Percentiles rank a stretch among this genome's conserved stretches.
Evolutionary conservation across 108 stramenopile genomes (phyloP).

Genomic region (Cylindrotheca closterium): DNA sequence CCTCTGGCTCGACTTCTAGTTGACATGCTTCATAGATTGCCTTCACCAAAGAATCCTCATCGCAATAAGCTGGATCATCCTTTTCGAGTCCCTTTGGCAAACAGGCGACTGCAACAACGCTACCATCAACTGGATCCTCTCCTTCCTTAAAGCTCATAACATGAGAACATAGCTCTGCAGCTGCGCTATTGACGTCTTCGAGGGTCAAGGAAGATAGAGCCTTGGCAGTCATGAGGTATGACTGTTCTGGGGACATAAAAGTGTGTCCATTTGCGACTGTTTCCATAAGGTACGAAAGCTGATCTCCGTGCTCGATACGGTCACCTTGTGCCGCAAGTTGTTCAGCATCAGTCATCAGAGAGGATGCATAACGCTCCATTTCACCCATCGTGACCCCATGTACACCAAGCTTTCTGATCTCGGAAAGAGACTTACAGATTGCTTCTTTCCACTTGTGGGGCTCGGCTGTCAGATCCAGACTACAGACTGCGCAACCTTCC

Average conservation of each 20-base stretch:
- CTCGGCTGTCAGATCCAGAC: constrained; percentile 95
- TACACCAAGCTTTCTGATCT: constrained; percentile 91
- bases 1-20: constrained; percentile 77
- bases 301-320: constrained; percentile 91
- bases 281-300: constrained; percentile 95
- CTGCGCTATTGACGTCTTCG: constrained; percentile 93
- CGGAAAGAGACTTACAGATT: constrained; percentile 81
- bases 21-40: constrained; percentile 80
- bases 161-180: constrained; percentile 91
- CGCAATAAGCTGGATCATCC: constrained; percentile 51
- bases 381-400: constrained; percentile 90
- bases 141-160: constrained; percentile 78
- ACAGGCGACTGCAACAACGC: constrained; percentile 81
- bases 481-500: constrained; percentile 96
- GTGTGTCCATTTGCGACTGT: constrained; percentile 95
- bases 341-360: constrained; percentile 91
- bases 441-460: constrained; percentile 93
- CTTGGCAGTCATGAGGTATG: constrained; percentile 81
- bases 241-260: constrained; percentile 95
- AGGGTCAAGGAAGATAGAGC: constrained; percentile 88
- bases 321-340: constrained; percentile 94
- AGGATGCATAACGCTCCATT: constrained; percentile 91
- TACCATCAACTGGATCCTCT: constrained; percentile 52
- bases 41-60: constrained; percentile 68
- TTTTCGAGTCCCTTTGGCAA: constrained; percentile 63